Conservation (phyloP, 1,284 basidiomycete genomes). For the Malassezia pachydermatis region DNA sequence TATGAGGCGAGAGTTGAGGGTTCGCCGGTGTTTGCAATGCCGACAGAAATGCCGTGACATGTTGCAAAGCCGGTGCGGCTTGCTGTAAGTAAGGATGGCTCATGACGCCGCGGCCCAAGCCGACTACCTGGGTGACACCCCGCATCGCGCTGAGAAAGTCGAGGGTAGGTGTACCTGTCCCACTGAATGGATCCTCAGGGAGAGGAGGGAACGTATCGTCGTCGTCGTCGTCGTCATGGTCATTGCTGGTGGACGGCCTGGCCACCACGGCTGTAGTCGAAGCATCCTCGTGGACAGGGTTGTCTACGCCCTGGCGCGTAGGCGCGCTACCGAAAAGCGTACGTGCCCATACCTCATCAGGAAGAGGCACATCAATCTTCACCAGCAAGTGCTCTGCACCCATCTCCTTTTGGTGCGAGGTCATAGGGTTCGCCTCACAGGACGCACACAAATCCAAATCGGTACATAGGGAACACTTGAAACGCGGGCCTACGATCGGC, state of each 20-base stretch:
- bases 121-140: not conserved
- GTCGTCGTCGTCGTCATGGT: not conserved
- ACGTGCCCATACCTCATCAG: not conserved
- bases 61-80: slow-evolving; percentile 1
- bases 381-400: slow-evolving; percentile 20
- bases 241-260: no score
- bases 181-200: slow-evolving; percentile 1
- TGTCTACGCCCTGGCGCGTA: no score
- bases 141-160: not conserved
- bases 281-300: no score
- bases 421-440: slow-evolving; percentile 20
- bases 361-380: slow-evolving; percentile 19
- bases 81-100: slow-evolving; percentile 5
- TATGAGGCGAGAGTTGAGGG: not conserved
- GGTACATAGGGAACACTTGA: slow-evolving; percentile 19
- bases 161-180: not conserved
- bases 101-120: not conserved
- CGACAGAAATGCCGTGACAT: not conserved
- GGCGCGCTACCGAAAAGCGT: not conserved
- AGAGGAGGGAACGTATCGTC: not conserved
- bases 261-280: not conserved
- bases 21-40: not conserved
- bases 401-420: slow-evolving; percentile 6
- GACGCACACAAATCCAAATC: slow-evolving; percentile 23
- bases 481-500: slow-evolving; percentile 20